Evolutionary conservation across 805 yeast genomes (phyloP).

Genomic region (Kluyveromyces wickerhamii): DNA sequence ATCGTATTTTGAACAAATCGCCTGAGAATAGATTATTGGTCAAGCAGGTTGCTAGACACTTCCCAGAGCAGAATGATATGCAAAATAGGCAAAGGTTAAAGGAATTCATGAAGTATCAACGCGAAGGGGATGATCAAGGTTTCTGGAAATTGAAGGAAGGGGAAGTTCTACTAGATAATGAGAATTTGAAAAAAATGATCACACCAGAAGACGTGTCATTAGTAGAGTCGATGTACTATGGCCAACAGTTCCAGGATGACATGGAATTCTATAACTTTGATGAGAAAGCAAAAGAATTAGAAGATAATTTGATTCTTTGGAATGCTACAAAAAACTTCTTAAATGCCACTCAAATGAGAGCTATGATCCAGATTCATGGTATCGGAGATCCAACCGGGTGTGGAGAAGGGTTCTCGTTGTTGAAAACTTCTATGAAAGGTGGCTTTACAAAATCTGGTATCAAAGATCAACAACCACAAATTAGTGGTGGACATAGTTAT

Average conservation of each 20-base stretch:
- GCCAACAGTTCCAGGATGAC: slow-evolving; percentile 85
- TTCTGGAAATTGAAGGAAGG: slow-evolving; percentile 79
- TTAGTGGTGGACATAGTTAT: slow-evolving; percentile 59
- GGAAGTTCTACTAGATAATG: slow-evolving; percentile 65
- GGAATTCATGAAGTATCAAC: slow-evolving; percentile 96
- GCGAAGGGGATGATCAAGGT: slow-evolving; percentile 91
- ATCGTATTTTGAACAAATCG: slow-evolving; percentile 69
- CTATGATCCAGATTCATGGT: slow-evolving; percentile 91
- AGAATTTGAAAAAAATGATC: slow-evolving; percentile 71
- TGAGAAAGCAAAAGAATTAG: slow-evolving; percentile 51
- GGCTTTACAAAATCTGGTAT: slow-evolving; percentile 50
- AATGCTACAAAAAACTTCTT: slow-evolving; percentile 85
- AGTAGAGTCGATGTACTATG: slow-evolving; percentile 86
- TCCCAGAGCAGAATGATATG: slow-evolving; percentile 96
- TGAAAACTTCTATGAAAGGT: slow-evolving; percentile 91
- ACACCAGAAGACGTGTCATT: slow-evolving; percentile 86
- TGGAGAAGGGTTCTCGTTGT: slow-evolving; percentile 81
- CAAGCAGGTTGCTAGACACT: slow-evolving; percentile 81
- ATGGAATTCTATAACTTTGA: slow-evolving; percentile 46
- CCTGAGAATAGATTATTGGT: slow-evolving; percentile 71
- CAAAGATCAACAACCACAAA: slow-evolving; percentile 29
- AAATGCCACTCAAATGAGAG: slow-evolving; percentile 91
- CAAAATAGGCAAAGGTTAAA: slow-evolving; percentile 92
- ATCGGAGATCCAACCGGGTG: slow-evolving; percentile 93
- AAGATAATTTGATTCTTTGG: slow-evolving; percentile 91